Conservation (phyloP, 2,329 filamentous ascomycete genomes). For the Phialophora tarda region DNA sequence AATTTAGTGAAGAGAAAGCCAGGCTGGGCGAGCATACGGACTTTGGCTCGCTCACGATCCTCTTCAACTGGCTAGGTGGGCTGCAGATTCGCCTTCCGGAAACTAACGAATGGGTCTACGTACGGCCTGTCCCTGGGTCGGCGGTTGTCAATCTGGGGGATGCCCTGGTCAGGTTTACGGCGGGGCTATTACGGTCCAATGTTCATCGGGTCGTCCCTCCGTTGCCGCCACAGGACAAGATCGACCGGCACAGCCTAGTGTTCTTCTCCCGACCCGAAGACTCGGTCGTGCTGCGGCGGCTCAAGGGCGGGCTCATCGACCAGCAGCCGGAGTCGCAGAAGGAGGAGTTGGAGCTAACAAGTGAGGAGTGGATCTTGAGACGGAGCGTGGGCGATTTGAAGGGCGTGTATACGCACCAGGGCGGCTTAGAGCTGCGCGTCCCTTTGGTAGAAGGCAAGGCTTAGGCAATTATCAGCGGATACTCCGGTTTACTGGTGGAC, state of each 20-base stretch:
- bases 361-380: constrained; percentile 18
- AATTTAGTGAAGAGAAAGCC: constrained; percentile 15
- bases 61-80: constrained; percentile 42
- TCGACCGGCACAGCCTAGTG: constrained; percentile 58
- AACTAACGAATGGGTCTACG: constrained; percentile 45
- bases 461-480: background rate
- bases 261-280: constrained; percentile 58
- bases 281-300: constrained; percentile 8
- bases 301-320: constrained; percentile 19
- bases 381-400: constrained; percentile 18
- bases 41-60: constrained; percentile 54
- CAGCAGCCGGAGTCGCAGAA: constrained; percentile 13
- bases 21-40: constrained; percentile 45
- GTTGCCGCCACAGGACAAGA: constrained; percentile 54
- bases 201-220: constrained; percentile 59
- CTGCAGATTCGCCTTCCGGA: constrained; percentile 17
- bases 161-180: constrained; percentile 53
- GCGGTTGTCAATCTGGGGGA: constrained; percentile 54
- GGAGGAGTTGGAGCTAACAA: constrained; percentile 17
- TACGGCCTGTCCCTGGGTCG: constrained; percentile 56
- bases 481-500: background rate
- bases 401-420: constrained; percentile 18
- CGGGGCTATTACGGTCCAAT: constrained; percentile 49
- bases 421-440: constrained; percentile 9
- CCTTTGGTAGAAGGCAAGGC: constrained; percentile 10